Conservation (phyloP, 768 basidiomycete genomes). For the Termitomyces sp. region DNA sequence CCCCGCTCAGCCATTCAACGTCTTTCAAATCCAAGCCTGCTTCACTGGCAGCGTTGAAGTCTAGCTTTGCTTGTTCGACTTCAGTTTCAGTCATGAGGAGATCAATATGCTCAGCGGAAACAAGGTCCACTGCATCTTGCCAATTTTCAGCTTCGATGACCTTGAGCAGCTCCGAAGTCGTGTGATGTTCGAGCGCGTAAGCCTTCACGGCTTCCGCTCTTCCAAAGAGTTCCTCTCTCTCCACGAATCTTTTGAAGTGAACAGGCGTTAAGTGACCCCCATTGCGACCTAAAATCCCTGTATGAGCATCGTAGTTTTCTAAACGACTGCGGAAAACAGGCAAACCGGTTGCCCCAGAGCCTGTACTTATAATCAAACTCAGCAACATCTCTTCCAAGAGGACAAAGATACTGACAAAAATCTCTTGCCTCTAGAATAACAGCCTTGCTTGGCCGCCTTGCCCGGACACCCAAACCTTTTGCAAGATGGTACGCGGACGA, state of each 20-base stretch:
- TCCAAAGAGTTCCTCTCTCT: slow-evolving; percentile 34
- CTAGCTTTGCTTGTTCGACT: slow-evolving; percentile 26
- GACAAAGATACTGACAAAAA: slow-evolving; percentile 47
- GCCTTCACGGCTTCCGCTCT: slow-evolving; percentile 48
- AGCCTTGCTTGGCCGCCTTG: neutral
- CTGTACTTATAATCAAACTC: slow-evolving; percentile 23
- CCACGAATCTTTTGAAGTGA: slow-evolving; percentile 39
- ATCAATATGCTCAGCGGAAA: slow-evolving; percentile 46
- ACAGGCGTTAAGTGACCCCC: slow-evolving; percentile 68
- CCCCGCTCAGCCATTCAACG: slow-evolving; percentile 39
- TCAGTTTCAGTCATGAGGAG: slow-evolving; percentile 46
- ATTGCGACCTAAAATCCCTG: slow-evolving; percentile 54
- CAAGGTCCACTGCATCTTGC: slow-evolving; percentile 52
- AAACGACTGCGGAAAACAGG: neutral
- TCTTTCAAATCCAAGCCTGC: slow-evolving; percentile 44
- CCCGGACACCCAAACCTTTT: slow-evolving; percentile 20
- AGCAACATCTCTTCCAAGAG: neutral
- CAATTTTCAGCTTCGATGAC: slow-evolving; percentile 41
- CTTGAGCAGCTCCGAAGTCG: slow-evolving; percentile 38
- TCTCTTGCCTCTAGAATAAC: slow-evolving; percentile 81
- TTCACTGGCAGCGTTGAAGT: slow-evolving; percentile 46
- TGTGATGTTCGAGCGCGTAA: slow-evolving; percentile 53
- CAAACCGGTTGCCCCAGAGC: slow-evolving; percentile 72
- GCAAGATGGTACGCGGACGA: slow-evolving; percentile 71
- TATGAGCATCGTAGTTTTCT: neutral